A percentile compares a stretch with the other conserved stretches of the same genome.
phyloP scores from a whole-genome alignment of 2,329 filamentous ascomycete genomes.

The Cladosporium sp. region DNA sequence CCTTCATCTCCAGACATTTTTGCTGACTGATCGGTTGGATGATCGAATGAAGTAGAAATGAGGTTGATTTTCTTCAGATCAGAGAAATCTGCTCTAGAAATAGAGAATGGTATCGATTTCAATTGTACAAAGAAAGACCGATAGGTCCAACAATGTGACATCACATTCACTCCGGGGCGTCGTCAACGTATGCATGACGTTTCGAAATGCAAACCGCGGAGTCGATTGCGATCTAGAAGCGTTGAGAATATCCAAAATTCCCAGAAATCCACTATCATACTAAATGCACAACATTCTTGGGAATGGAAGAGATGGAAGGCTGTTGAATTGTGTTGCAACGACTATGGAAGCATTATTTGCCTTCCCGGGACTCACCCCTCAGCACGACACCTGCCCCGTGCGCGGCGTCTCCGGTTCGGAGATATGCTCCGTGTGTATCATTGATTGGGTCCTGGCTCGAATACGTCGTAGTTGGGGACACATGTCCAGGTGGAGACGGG shows the following conservation, averaged over 20 bases:
- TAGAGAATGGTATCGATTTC: not conserved
- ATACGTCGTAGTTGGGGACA: not conserved
- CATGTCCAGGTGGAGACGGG: not conserved
- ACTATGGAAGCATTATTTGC: not conserved
- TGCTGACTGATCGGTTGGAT: not conserved
- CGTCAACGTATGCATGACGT: not conserved
- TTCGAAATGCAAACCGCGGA: not conserved
- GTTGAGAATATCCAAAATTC: not conserved
- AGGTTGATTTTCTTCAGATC: not conserved
- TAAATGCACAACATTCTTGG: not conserved
- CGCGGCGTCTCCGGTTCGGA: not conserved
- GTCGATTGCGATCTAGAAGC: not conserved
- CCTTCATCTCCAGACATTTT: conserved; percentile 8
- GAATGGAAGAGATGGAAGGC: not conserved
- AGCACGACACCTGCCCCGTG: not conserved
- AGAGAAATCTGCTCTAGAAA: not conserved
- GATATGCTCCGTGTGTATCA: not conserved
- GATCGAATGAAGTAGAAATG: not conserved
- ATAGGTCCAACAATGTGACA: not conserved
- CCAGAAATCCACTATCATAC: not conserved
- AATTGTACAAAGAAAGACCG: not conserved
- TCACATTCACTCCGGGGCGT: not conserved
- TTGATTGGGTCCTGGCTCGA: not conserved
- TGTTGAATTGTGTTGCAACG: not conserved
- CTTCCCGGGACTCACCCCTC: not conserved